phyloP scores from a whole-genome alignment of 192 early-diverging fungal species.

The Rhizophagus sp. region DNA sequence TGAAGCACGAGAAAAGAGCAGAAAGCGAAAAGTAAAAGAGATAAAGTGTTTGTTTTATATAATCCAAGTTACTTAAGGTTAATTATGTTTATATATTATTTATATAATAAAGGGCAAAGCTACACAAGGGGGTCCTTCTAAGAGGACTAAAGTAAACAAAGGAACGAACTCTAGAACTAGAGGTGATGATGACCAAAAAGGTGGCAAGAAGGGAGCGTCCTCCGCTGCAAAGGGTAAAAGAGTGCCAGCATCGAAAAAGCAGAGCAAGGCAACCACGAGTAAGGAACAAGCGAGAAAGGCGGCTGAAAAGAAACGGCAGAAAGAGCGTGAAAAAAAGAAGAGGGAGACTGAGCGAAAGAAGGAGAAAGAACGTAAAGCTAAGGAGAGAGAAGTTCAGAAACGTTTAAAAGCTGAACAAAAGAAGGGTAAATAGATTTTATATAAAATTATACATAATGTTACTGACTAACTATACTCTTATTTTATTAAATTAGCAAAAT shows the following conservation, averaged over 20 bases:
- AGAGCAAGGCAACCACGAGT: constrained; percentile 18
- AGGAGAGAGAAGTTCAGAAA: neutral
- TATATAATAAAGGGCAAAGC: neutral
- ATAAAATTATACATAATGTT: constrained; percentile 14
- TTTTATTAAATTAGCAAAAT: constrained; percentile 48
- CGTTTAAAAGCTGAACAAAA: constrained; percentile 27
- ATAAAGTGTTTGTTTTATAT: neutral
- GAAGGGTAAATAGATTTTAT: constrained; percentile 29
- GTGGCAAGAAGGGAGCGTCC: neutral
- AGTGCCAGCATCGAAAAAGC: constrained; percentile 22
- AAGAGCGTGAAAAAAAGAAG: constrained; percentile 35
- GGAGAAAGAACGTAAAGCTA: constrained; percentile 33
- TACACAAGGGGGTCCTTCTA: neutral
- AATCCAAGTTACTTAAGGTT: neutral
- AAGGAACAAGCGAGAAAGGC: constrained; percentile 36
- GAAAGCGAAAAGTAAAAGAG: constrained; percentile 38
- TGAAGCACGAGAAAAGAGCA: constrained; percentile 37
- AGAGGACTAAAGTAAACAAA: neutral
- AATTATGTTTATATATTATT: neutral
- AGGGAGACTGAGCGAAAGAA: constrained; percentile 33
- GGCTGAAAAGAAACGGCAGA: constrained; percentile 39
- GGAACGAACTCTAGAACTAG: neutral
- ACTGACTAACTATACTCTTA: too few relatives aligned
- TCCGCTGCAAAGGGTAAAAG: neutral
- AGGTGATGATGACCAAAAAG: neutral